Base-by-base conservation (phyloP, 2,329 filamentous ascomycete species). In the Aureobasidium sp. region DNA sequence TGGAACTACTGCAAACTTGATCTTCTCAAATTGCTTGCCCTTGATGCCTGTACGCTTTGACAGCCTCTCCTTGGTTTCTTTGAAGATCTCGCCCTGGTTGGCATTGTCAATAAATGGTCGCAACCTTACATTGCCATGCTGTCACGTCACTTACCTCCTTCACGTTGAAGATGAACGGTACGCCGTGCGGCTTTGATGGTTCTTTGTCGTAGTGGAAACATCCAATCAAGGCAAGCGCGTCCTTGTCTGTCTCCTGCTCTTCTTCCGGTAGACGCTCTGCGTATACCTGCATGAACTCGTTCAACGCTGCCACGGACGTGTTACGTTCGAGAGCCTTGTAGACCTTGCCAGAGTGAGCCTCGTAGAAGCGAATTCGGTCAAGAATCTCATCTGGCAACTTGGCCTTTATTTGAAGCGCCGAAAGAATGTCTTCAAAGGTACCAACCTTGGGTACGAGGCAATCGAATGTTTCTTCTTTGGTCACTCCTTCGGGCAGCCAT, bases 11-110 rank as follows among this genome's bases (percentile, higher is more conserved):
- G 90, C 87, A 74, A 98, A 96, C 70, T 94, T 96, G 70, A 98
- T 93, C 77, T 97, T 97, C 70, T 98, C 91, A 61, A 98, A 90
- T 60, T 89, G 89, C 76, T 98, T 98, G 69, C 93, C 94, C 71
- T 96, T 96, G 72, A 98, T 84, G 22, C 90, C 90, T 0, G 88
- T 95, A 55, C 91, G 80, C 69, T 90, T 91, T 61, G 93, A 90
- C 3, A 98, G 75, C n/a, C 93, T 83, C 71, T 95, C 89, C 74
- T 91, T 96, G 38, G 90, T 96, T 29, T 97, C 88, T 55, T 82
- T 83, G 71, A 98, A 97, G 34, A 78, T 76, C 68, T 98, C 93
- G 51, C 83, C 87, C 82, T 91, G 48, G 7, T 17, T 2, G 3
- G 11, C 6, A 6, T 21, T 25, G 24, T 49, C 32, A 37, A 34